Conservation (phyloP, 352 stramenopile species). For the Thraustotheca clavata region DNA sequence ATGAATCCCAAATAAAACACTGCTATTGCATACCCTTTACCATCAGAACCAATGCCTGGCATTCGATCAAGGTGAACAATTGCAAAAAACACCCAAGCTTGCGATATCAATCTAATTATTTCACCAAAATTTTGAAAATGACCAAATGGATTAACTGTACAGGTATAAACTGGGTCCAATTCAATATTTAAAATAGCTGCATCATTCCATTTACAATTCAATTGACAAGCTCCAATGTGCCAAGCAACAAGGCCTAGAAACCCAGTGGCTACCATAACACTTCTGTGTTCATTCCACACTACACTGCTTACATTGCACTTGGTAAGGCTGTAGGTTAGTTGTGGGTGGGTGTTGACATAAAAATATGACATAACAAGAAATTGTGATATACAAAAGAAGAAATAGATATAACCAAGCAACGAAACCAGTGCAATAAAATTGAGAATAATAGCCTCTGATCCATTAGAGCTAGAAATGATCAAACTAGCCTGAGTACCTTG, state of each 20-base stretch:
- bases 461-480: neutral
- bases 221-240: neutral
- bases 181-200: neutral
- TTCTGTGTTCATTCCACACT: neutral
- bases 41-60: neutral
- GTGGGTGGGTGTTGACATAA: neutral
- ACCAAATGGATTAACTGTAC: neutral
- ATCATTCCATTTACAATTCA: neutral
- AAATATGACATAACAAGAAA: neutral
- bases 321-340: neutral
- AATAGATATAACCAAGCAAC: neutral
- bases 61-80: neutral
- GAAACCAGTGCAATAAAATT: neutral
- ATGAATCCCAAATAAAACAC: neutral
- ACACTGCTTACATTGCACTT: neutral
- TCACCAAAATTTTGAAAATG: neutral
- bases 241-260: neutral
- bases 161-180: neutral
- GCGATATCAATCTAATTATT: neutral
- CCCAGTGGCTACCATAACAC: neutral
- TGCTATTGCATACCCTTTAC: neutral
- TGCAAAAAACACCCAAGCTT: constrained; percentile 1
- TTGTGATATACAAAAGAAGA: neutral
- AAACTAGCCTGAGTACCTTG: neutral
- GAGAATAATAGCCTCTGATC: neutral